Base-by-base conservation (phyloP, 139 green algal genomes). In the Chlorella sp. region DNA sequence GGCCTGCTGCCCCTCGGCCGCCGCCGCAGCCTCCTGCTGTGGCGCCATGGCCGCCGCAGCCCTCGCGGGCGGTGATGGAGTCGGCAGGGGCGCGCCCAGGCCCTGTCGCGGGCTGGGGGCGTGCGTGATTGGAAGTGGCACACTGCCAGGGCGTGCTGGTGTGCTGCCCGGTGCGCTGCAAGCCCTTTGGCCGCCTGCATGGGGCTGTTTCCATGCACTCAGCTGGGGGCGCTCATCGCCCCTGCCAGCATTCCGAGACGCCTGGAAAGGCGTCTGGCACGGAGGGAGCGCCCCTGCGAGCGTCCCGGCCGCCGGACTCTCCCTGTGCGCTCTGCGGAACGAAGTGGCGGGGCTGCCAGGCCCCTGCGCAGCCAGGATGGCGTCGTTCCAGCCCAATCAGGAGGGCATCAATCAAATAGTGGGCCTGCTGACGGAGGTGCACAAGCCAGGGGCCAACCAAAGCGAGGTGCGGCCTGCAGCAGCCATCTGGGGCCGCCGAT, bases 361-460 rank as follows among this genome's bases (percentile, higher is more conserved):
- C 51, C 51, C 51, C 21, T 60, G 51, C 51, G 21, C 12, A 20
- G 51, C 51, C 51, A 60, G 11, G 12, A 60, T 60, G 63, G 63
- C 28, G 63, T 30, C 72, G 13, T 79, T 62, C 26, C 23, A n/a
- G 26, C 72, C 72, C n/a, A 62, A 20, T 15, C 26, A 79, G 15
- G 86, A 88, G 17, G 95, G 93, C 4, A 88, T 96, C 44, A 44
- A 92, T 32, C 91, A 97, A 83, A 94, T 99, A 9, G 93, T 91
- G 32, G 74, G 88, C 32, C 85, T 99, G 65, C 85, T 99, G 44
- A 84, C 85, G 0, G 91, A 98, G 2, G 95, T 94, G 55, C 94
- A 97, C 70, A 91, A 93, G n/a, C 96, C 96, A 34, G 94, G 94
- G 1, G 90, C 90, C 1, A 93, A 99, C 81, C 96, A 99, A 67